Conservation (phyloP, 768 basidiomycete genomes). For the Lentinula guzmanii region DNA sequence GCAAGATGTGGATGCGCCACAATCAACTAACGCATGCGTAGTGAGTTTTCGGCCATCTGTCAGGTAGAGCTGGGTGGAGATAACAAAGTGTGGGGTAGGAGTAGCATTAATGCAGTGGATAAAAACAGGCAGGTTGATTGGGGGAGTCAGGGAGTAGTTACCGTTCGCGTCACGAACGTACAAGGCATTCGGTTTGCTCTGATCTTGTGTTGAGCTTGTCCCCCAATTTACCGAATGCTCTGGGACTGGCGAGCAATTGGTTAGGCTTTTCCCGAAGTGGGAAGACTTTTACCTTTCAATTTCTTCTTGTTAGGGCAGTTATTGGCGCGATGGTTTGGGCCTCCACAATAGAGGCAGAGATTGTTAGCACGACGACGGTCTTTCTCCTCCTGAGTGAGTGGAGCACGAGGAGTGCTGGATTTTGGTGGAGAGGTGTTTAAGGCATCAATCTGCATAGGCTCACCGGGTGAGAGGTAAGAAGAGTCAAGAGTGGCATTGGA, state of each 20-base stretch:
- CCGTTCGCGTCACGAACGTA: neutral
- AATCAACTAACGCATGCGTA: constrained; percentile 17
- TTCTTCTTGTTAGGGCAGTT: constrained; percentile 17
- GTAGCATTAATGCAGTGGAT: constrained; percentile 1
- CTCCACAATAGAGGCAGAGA: constrained; percentile 19
- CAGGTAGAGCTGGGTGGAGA: constrained; percentile 16
- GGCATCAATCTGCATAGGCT: neutral
- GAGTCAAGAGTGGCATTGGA: neutral
- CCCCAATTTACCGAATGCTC: constrained; percentile 9
- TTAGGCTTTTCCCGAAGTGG: constrained; percentile 15
- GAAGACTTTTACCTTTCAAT: neutral
- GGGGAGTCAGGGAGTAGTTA: neutral
- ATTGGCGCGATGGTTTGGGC: constrained; percentile 9
- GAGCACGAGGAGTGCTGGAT: neutral
- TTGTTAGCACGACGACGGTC: constrained; percentile 9
- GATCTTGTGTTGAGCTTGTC: neutral
- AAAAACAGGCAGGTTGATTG: constrained; percentile 2
- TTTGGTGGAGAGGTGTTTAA: neutral
- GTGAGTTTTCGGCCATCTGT: neutral
- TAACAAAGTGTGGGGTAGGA: constrained; percentile 15
- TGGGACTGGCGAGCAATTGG: constrained; percentile 10
- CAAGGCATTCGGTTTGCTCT: neutral
- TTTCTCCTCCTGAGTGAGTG: constrained; percentile 10
- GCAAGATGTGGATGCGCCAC: constrained; percentile 17
- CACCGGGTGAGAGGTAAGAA: neutral